These are phyloP conservation scores for Lepraria neglecta DNA, from an alignment of 495 filamentous ascomycete species.

Conservation along the genomic window DNA sequence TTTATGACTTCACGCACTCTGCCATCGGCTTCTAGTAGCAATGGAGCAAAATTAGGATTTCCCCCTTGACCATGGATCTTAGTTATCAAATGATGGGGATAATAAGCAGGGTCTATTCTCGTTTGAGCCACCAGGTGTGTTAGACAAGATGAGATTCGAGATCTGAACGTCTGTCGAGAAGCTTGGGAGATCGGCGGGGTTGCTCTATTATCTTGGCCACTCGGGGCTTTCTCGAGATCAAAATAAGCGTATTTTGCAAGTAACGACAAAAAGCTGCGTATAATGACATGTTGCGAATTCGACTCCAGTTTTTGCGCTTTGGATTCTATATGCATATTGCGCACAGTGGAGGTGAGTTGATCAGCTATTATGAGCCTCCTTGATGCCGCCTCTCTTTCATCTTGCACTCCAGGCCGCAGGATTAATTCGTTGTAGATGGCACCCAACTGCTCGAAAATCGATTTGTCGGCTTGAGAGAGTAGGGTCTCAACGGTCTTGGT, in stretches of 20 bases:
- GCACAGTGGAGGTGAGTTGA: conserved; percentile 42
- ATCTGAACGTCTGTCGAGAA: conserved; percentile 63
- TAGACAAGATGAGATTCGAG: conserved; percentile 59
- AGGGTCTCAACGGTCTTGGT: conserved; percentile 81
- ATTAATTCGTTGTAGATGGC: conserved; percentile 40
- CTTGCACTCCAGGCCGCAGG: conserved; percentile 35
- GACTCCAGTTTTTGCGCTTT: neutral
- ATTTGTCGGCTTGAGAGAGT: conserved; percentile 52
- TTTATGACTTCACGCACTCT: conserved; percentile 54
- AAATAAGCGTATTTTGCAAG: conserved; percentile 40
- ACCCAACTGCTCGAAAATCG: conserved; percentile 36
- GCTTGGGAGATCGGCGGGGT: conserved; percentile 48
- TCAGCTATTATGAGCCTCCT: conserved; percentile 45
- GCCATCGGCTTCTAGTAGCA: conserved; percentile 56
- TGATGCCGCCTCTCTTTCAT: conserved; percentile 42
- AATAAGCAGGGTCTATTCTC: conserved; percentile 41
- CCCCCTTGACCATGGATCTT: conserved; percentile 45
- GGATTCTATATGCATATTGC: conserved; percentile 29
- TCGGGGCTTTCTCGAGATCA: conserved; percentile 17
- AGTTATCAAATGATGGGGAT: conserved; percentile 47
- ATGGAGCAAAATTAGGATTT: conserved; percentile 29
- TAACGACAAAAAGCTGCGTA: conserved; percentile 26
- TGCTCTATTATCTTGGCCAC: conserved; percentile 20
- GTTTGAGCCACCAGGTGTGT: conserved; percentile 62
- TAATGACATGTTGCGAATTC: neutral